phyloP scores from a whole-genome alignment of 2,329 filamentous ascomycete genomes.

The Calonectria pseudoreteaudii region DNA sequence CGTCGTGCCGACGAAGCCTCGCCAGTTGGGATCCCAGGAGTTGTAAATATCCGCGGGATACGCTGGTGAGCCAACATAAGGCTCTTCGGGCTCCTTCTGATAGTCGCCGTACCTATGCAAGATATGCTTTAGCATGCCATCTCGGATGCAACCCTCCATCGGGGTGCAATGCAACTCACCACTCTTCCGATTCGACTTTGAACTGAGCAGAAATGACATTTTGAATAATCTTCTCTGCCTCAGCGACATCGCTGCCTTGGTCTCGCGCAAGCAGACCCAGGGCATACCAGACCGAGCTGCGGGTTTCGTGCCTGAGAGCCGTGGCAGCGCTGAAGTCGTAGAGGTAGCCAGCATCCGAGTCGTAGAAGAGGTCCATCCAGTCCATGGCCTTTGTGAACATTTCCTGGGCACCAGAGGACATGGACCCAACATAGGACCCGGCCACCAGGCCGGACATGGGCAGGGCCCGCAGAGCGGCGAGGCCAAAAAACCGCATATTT shows the following conservation, averaged over 20 bases:
- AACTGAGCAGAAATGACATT: constrained; percentile 66
- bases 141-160: neutral
- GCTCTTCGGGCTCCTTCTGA: constrained; percentile 67
- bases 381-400: constrained; percentile 34
- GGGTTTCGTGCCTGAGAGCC: constrained; percentile 67
- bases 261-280: constrained; percentile 69
- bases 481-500: neutral
- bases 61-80: constrained; percentile 62
- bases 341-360: constrained; percentile 63
- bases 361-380: constrained; percentile 68
- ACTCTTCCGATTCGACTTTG: constrained; percentile 63
- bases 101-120: constrained; percentile 55
- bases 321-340: constrained; percentile 59
- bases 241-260: constrained; percentile 57
- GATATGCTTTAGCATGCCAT: neutral
- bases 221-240: constrained; percentile 65
- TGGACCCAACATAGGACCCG: neutral
- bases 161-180: constrained; percentile 56
- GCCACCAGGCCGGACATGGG: neutral
- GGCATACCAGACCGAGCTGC: constrained; percentile 70
- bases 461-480: neutral
- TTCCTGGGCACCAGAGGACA: constrained; percentile 25
- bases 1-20: constrained; percentile 71
- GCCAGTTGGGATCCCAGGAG: constrained; percentile 74
- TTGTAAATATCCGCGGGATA: constrained; percentile 67